A percentile compares a stretch with the other conserved stretches of the same genome.
Evolutionary conservation across 1,139 yeast genomes (phyloP).

Genomic region (Debaryomyces coudertii): DNA sequence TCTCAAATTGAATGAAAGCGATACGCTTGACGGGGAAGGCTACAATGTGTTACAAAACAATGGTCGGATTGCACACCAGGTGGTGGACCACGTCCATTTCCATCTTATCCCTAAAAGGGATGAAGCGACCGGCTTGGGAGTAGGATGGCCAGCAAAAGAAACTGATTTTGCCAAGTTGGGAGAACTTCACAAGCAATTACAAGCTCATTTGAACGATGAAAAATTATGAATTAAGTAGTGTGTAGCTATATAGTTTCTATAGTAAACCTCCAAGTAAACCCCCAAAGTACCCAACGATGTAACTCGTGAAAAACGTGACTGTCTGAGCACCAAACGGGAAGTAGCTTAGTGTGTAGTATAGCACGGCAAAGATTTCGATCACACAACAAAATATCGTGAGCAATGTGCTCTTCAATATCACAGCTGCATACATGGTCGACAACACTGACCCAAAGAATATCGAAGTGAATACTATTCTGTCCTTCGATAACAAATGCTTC

Average conservation of each 20-base stretch:
- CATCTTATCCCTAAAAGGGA: slow-evolving; percentile 90
- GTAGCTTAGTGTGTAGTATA: slow-evolving; percentile 87
- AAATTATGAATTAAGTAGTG: slow-evolving; percentile 23
- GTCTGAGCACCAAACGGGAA: slow-evolving; percentile 96
- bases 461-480: slow-evolving; percentile 75
- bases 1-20: slow-evolving; percentile 58
- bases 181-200: slow-evolving; percentile 62
- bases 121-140: slow-evolving; percentile 68
- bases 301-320: slow-evolving; percentile 76
- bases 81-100: slow-evolving; percentile 93
- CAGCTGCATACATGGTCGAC: slow-evolving; percentile 61
- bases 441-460: slow-evolving; percentile 78
- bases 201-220: slow-evolving; percentile 45
- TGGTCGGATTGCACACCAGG: slow-evolving; percentile 92
- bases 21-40: slow-evolving; percentile 70
- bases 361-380: slow-evolving; percentile 78
- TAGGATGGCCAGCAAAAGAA: slow-evolving; percentile 90
- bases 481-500: slow-evolving; percentile 72
- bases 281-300: slow-evolving; percentile 77
- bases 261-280: slow-evolving; percentile 53
- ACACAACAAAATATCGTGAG: slow-evolving; percentile 77
- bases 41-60: slow-evolving; percentile 91
- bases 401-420: slow-evolving; percentile 65
- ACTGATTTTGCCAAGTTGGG: slow-evolving; percentile 75
- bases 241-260: slow-evolving; percentile 14